Evolutionary conservation across 2,329 filamentous ascomycete genomes (phyloP).

Genomic region (Cytospora paraplurivora): DNA sequence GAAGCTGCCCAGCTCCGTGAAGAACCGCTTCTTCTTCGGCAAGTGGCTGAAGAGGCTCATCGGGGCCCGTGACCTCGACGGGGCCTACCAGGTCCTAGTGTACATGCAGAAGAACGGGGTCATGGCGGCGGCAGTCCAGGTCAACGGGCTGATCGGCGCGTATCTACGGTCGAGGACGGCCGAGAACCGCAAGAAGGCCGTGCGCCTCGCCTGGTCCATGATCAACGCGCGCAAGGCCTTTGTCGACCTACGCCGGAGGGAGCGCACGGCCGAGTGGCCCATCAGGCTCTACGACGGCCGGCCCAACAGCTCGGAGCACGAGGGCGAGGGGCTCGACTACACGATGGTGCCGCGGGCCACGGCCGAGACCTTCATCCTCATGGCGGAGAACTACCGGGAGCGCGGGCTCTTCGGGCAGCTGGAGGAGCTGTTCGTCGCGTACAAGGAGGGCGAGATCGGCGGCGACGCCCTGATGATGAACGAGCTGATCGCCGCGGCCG

Average conservation of each 20-base stretch:
- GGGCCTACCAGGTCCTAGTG: constrained; percentile 71
- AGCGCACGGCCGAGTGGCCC: constrained; percentile 32
- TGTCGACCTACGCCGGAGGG: constrained; percentile 52
- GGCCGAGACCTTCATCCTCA: constrained; percentile 75
- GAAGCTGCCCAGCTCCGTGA: constrained; percentile 51
- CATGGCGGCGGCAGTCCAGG: constrained; percentile 69
- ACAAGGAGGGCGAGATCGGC: constrained; percentile 63
- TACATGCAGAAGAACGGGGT: constrained; percentile 74
- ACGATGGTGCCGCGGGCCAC: constrained; percentile 59
- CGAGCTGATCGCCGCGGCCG: constrained; percentile 69
- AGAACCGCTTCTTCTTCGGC: constrained; percentile 80
- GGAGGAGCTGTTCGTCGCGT: constrained; percentile 62
- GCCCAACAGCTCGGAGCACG: constrained; percentile 27
- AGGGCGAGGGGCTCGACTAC: constrained; percentile 33
- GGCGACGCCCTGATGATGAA: constrained; percentile 79
- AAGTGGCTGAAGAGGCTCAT: constrained; percentile 89
- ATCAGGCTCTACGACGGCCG: constrained; percentile 34
- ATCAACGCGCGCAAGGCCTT: constrained; percentile 67
- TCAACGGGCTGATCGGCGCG: constrained; percentile 80
- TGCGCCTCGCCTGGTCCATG: constrained; percentile 75
- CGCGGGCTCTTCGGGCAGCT: constrained; percentile 61
- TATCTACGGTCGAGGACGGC: constrained; percentile 68
- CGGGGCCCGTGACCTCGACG: constrained; percentile 68
- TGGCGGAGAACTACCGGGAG: constrained; percentile 71
- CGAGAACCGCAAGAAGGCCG: constrained; percentile 60